Conservation (phyloP, 1,284 basidiomycete genomes). For the Marasmius oreades region DNA sequence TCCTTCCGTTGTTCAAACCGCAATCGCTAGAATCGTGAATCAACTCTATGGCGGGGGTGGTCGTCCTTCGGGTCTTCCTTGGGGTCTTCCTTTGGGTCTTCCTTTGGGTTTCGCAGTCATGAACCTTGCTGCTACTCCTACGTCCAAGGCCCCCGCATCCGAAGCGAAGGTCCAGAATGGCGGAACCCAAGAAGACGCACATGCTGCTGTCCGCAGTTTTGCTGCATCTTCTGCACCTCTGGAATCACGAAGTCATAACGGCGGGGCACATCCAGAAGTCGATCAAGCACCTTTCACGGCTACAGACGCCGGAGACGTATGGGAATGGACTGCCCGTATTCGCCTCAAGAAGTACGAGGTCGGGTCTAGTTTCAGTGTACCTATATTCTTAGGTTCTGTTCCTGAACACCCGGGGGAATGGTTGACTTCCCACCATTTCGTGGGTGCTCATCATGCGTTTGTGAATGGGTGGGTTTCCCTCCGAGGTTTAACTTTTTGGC, state of each 20-base stretch:
- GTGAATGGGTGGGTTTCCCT: slow-evolving; percentile 29
- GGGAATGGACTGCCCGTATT: slow-evolving; percentile 42
- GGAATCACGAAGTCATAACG: background rate
- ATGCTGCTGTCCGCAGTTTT: background rate
- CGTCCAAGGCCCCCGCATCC: background rate
- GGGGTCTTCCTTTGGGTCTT: too few species aligned
- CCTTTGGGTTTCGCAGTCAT: too few species aligned
- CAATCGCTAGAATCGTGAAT: slow-evolving; percentile 32
- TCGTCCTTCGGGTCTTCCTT: background rate
- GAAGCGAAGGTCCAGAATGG: background rate
- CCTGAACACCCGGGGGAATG: slow-evolving; percentile 33
- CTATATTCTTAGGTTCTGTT: slow-evolving; percentile 38
- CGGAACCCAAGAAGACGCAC: background rate
- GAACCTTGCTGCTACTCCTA: background rate
- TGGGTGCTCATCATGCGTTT: slow-evolving; percentile 38
- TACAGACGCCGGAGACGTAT: slow-evolving; percentile 6
- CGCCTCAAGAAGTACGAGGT: slow-evolving; percentile 39
- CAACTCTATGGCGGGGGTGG: slow-evolving; percentile 24
- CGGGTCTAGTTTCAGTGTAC: slow-evolving; percentile 36
- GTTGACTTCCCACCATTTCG: slow-evolving; percentile 29
- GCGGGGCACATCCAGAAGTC: background rate
- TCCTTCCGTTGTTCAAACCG: slow-evolving; percentile 23
- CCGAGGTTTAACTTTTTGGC: too few species aligned
- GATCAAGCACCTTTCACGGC: slow-evolving; percentile 1
- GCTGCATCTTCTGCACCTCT: background rate